A percentile compares a stretch with the other conserved stretches of the same genome.
phyloP scores from a whole-genome alignment of 495 filamentous ascomycete species.

The Cryomyces antarcticus region DNA sequence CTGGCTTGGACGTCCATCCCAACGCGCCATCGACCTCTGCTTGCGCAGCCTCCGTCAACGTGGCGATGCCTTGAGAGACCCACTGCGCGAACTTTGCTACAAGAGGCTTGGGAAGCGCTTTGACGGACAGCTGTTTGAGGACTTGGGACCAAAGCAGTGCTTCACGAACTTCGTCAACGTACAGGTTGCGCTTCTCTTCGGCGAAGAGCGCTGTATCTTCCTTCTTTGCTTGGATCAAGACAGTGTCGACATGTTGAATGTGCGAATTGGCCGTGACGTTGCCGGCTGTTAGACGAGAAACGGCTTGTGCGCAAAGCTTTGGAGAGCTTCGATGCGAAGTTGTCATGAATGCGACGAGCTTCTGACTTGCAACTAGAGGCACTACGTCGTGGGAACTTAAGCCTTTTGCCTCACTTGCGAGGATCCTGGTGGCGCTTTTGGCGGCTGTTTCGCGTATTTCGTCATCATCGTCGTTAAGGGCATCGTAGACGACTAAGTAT shows the following conservation, averaged over 20 bases:
- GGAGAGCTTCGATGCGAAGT: slow-evolving; percentile 19
- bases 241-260: neutral
- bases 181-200: slow-evolving; percentile 81
- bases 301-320: slow-evolving; percentile 14
- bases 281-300: slow-evolving; percentile 11
- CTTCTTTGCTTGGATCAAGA: slow-evolving; percentile 9
- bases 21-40: slow-evolving; percentile 36
- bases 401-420: slow-evolving; percentile 6
- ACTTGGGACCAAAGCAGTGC: slow-evolving; percentile 38
- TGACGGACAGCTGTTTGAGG: slow-evolving; percentile 16
- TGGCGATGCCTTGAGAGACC: slow-evolving; percentile 34
- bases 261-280: neutral
- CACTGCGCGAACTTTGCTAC: slow-evolving; percentile 25
- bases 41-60: slow-evolving; percentile 22
- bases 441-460: slow-evolving; percentile 56
- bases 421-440: slow-evolving; percentile 18
- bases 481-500: slow-evolving; percentile 35
- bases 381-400: slow-evolving; percentile 9
- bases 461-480: slow-evolving; percentile 77
- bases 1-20: slow-evolving; percentile 53
- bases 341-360: slow-evolving; percentile 25
- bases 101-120: slow-evolving; percentile 7
- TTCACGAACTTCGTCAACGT: slow-evolving; percentile 59
- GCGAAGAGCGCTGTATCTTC: slow-evolving; percentile 60
- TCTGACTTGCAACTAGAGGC: slow-evolving; percentile 26